Conservation (phyloP, 176 grass and related monocot species). For the Avena sativa region DNA sequence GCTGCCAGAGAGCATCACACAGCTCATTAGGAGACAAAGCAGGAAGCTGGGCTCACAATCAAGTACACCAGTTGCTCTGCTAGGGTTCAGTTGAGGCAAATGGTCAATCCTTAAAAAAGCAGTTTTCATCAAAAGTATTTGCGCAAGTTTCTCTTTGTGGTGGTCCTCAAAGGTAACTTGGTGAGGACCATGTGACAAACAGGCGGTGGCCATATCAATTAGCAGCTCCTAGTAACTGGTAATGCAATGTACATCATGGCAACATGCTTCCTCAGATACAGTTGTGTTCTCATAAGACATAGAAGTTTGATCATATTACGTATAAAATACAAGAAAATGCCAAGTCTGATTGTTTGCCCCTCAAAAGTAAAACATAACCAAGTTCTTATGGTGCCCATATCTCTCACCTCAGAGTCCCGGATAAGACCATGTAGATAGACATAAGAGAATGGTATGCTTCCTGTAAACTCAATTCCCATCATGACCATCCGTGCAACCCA, state of each 20-base stretch:
- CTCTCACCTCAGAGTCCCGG: constrained; percentile 86
- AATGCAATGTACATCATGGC: constrained; percentile 9
- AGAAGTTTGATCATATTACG: constrained; percentile 27
- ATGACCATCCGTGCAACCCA: constrained; percentile 99
- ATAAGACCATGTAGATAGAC: constrained; percentile 99
- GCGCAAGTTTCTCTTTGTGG: not conserved
- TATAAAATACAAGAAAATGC: constrained; percentile 19
- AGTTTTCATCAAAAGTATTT: not conserved
- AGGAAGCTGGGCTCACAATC: not conserved
- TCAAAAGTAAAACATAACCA: constrained; percentile 32
- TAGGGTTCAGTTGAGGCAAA: constrained; percentile 13
- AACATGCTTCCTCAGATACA: constrained; percentile 25
- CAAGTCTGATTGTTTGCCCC: not conserved
- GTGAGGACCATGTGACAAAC: constrained; percentile 14
- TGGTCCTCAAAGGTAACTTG: constrained; percentile 21
- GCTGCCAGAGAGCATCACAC: constrained; percentile 21
- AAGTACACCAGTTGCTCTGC: constrained; percentile 18
- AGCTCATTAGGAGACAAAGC: constrained; percentile 17
- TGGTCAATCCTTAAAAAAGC: constrained; percentile 2
- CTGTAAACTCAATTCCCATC: constrained; percentile 98
- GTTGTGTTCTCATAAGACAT: not conserved
- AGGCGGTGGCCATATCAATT: not conserved
- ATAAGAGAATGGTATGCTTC: constrained; percentile 87
- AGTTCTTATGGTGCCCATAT: constrained; percentile 1
- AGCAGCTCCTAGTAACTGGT: constrained; percentile 16